A percentile compares a stretch with the other conserved stretches of the same genome.
phyloP scores from a whole-genome alignment of 805 yeast species.

The Barnettozyma vustinii region DNA sequence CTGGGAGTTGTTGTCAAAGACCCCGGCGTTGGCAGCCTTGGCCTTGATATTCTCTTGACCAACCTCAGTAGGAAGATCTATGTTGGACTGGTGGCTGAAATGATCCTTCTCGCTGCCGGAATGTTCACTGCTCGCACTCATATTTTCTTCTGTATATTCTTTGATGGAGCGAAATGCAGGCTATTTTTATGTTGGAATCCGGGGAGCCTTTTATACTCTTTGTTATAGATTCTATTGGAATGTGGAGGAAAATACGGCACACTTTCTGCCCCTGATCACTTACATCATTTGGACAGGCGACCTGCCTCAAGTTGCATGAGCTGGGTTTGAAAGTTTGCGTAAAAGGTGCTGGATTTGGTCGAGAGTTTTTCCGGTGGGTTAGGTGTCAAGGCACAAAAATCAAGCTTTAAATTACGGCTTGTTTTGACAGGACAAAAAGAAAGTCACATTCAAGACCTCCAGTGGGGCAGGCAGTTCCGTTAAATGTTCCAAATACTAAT shows the following conservation, averaged over 20 bases:
- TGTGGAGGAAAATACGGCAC: neutral
- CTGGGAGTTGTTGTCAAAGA: constrained; percentile 2
- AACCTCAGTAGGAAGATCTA: neutral
- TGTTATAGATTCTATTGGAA: too few relatives aligned
- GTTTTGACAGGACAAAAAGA: too few relatives aligned
- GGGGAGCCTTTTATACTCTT: neutral
- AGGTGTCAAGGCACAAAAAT: neutral
- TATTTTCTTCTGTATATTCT: neutral
- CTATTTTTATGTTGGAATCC: neutral
- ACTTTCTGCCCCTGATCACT: neutral
- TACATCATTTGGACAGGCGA: neutral
- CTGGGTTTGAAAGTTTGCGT: too few relatives aligned
- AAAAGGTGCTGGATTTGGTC: neutral
- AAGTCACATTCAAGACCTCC: too few relatives aligned
- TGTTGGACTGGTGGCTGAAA: neutral
- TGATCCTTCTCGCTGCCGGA: neutral
- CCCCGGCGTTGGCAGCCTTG: neutral
- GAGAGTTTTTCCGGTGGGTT: neutral
- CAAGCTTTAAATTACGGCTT: too few relatives aligned
- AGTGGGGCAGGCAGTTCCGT: too few relatives aligned
- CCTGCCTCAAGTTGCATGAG: neutral
- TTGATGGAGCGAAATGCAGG: neutral
- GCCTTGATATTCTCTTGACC: neutral
- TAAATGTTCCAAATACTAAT: too few relatives aligned
- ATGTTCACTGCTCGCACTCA: neutral